Evolutionary conservation across 768 basidiomycete species (phyloP).

Genomic region (Russula olivacea): DNA sequence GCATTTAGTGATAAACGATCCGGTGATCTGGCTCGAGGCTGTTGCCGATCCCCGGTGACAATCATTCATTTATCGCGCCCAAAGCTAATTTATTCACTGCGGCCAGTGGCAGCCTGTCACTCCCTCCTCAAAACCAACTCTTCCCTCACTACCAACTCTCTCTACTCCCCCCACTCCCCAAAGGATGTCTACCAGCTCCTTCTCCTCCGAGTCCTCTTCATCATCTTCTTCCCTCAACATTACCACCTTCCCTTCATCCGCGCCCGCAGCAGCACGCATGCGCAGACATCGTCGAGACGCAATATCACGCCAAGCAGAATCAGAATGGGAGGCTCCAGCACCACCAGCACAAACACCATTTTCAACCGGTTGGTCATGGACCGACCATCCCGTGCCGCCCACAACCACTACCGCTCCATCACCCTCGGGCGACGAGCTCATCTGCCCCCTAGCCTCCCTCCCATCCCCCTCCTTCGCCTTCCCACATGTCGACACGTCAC

Average conservation of each 20-base stretch:
- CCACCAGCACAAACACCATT: not conserved
- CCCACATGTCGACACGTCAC: not conserved
- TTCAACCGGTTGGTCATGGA: not conserved
- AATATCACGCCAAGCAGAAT: not conserved
- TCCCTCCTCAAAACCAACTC: not conserved
- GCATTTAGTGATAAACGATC: not conserved
- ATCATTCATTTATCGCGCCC: not conserved
- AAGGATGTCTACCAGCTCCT: not conserved
- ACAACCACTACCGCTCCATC: not conserved
- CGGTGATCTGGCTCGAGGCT: not conserved
- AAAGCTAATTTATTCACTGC: no score
- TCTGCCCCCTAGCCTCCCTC: conserved; percentile 12
- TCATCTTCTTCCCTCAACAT: not conserved
- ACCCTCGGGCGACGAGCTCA: conserved; percentile 6
- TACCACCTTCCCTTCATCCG: not conserved
- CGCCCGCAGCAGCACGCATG: not conserved
- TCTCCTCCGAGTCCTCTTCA: not conserved
- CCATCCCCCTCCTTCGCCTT: not conserved
- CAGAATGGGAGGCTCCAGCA: conserved; percentile 12
- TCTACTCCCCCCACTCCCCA: no score
- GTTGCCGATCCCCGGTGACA: not conserved
- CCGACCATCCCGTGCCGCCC: no score
- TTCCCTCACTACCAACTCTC: not conserved
- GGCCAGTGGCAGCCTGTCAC: not conserved
- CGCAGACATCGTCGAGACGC: conserved; percentile 18